phyloP scores from a whole-genome alignment of 345 rosid genomes.

The Viola odorata region DNA sequence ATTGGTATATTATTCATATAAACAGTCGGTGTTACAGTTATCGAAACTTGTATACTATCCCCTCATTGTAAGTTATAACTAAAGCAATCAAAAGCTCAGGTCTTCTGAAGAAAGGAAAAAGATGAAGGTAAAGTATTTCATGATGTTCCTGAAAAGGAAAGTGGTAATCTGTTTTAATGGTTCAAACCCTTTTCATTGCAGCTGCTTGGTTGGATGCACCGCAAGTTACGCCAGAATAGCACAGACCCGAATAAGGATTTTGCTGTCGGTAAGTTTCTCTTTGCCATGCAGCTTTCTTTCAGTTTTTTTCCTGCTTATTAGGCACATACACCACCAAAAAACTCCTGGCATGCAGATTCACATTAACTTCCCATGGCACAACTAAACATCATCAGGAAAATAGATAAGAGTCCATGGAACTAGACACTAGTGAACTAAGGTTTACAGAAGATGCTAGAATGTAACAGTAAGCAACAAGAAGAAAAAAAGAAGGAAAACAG shows the following conservation, averaged over 20 bases:
- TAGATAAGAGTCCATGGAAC: too few species aligned
- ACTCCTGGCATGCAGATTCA: too few species aligned
- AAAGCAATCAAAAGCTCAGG: constrained; percentile 17
- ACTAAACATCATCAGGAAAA: too few species aligned
- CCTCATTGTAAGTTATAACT: constrained; percentile 10
- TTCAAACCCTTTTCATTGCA: constrained; percentile 29
- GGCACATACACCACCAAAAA: too few species aligned
- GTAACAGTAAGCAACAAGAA: too few species aligned
- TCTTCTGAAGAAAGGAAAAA: constrained; percentile 15
- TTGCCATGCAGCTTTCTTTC: neutral
- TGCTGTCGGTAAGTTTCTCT: constrained; percentile 40
- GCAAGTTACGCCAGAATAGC: constrained; percentile 62
- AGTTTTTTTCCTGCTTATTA: neutral
- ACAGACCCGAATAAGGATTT: constrained; percentile 54
- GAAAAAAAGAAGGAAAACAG: too few species aligned
- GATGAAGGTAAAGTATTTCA: constrained; percentile 47
- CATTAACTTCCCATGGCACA: too few species aligned
- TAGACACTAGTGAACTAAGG: too few species aligned
- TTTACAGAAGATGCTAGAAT: too few species aligned
- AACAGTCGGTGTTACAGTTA: constrained; percentile 18
- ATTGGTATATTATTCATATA: constrained; percentile 2
- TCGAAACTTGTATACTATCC: constrained; percentile 9
- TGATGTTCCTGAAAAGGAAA: neutral
- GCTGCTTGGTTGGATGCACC: constrained; percentile 88
- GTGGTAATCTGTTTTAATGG: constrained; percentile 6